phyloP scores from a whole-genome alignment of 2,329 filamentous ascomycete species.

The Dothistroma pini region DNA sequence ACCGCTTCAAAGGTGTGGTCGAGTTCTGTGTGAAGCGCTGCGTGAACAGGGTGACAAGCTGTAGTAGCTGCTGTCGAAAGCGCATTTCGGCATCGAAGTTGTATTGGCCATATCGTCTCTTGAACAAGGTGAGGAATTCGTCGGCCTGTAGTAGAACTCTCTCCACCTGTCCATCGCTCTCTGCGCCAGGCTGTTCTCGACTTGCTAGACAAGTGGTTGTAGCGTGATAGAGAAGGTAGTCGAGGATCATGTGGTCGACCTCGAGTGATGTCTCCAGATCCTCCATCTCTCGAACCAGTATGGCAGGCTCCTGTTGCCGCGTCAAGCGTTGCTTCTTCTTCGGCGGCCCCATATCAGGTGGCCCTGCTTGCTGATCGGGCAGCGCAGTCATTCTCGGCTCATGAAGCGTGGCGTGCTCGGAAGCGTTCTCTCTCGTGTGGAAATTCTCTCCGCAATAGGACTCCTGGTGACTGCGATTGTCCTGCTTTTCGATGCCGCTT shows the following conservation, averaged over 20 bases:
- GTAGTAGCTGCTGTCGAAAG: constrained; percentile 49
- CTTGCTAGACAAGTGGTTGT: constrained; percentile 41
- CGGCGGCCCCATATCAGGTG: neutral
- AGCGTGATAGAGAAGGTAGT: constrained; percentile 51
- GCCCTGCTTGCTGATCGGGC: neutral
- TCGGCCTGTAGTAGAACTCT: constrained; percentile 23
- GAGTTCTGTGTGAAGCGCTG: constrained; percentile 39
- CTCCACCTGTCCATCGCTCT: constrained; percentile 5
- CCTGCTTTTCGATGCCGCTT: neutral
- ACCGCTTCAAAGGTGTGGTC: constrained; percentile 37
- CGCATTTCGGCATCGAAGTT: constrained; percentile 39
- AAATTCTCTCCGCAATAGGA: neutral
- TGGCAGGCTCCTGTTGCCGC: constrained; percentile 8
- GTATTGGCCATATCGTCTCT: constrained; percentile 37
- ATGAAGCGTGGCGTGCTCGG: neutral
- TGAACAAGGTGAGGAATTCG: constrained; percentile 46
- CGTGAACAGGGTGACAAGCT: constrained; percentile 46
- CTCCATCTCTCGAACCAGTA: constrained; percentile 20
- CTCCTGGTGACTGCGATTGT: neutral
- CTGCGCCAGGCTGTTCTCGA: constrained; percentile 10
- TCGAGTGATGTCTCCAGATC: constrained; percentile 40
- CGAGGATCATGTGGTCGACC: constrained; percentile 54
- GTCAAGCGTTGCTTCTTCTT: constrained; percentile 15
- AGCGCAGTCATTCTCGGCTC: neutral
- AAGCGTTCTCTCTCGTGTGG: neutral